Evolutionary conservation across 2,329 filamentous ascomycete species (phyloP), one percentile per base, ranked within the genome.

Genomic region (Colletotrichum somersetense): DNA sequence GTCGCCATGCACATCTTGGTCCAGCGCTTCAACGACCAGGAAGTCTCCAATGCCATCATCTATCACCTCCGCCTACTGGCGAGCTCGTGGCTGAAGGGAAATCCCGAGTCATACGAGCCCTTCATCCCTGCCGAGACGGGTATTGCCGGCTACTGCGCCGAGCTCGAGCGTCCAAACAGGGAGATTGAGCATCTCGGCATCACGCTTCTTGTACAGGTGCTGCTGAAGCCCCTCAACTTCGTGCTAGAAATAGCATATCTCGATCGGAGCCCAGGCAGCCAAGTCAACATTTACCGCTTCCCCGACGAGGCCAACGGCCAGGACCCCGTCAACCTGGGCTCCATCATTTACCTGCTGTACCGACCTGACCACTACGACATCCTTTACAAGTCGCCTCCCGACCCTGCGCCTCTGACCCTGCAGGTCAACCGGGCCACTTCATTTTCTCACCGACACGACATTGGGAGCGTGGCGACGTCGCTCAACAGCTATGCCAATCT

Each of bases 121-220:
- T 98, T 94, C 79, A 87, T 97, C 35, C 83, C 85, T 7, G 88
- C 89, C 64, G 85, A 82, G n/a, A 79, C 81, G 46, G 85, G 85
- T 62, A 84, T 96, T 46, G 87, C 90, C 18, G 85, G 90, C 33
- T 96, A 96, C 81, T 94, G 92, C 79, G 81, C 86, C 50, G 86
- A 88, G 18, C 91, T 98, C 74, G 92, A 97, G 79, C 89, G 92
- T 0, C 87, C 91, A 20, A 89, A 91, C 75, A 90, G 91, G 62
- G 96, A 98, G 83, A 97, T 98, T 74, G 96, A 99, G 76, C 91
- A 98, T 77, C 85, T 97, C n/a, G 93, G 94, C 55, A 87, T 98
- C 74, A 90, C 90, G 72, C 89, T 94, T 2, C 85, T 98, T 62
- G 89, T 92, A 73, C 91, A 96, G 74, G 89, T 94, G 35, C 87